Percentiles rank a stretch among this genome's conserved stretches.
phyloP scores from a whole-genome alignment of 192 early-diverging fungal species.

The Mortierella antarctica region DNA sequence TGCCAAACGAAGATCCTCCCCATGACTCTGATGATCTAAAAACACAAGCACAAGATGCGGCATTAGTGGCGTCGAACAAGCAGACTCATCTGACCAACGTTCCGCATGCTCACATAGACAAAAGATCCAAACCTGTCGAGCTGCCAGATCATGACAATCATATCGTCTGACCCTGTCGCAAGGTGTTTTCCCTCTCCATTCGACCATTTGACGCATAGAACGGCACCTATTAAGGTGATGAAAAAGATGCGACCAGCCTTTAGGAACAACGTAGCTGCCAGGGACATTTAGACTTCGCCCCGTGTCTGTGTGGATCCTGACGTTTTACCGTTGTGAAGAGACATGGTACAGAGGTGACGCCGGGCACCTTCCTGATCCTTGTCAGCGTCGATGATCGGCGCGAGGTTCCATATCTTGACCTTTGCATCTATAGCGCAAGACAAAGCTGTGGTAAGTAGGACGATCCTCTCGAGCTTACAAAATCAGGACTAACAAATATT shows the following conservation, averaged over 20 bases:
- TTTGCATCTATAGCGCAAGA: slow-evolving; percentile 72
- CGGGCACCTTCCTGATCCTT: slow-evolving; percentile 63
- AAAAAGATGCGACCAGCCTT: neutral
- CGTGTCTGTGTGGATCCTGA: neutral
- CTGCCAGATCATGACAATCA: slow-evolving; percentile 92
- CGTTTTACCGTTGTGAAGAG: slow-evolving; percentile 78
- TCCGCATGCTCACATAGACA: neutral
- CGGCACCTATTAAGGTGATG: slow-evolving; percentile 67
- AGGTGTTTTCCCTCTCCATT: slow-evolving; percentile 75
- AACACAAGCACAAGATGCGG: neutral
- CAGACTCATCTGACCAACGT: neutral
- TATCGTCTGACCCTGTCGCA: slow-evolving; percentile 94
- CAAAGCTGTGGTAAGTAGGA: neutral
- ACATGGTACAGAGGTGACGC: slow-evolving; percentile 82
- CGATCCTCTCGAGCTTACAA: neutral
- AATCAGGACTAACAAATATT: neutral
- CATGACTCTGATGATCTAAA: slow-evolving; percentile 47
- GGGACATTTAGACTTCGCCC: neutral
- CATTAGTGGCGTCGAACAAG: too few relatives aligned
- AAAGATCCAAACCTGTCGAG: slow-evolving; percentile 65
- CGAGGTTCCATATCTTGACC: slow-evolving; percentile 90
- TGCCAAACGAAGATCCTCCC: slow-evolving; percentile 58
- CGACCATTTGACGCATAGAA: slow-evolving; percentile 90
- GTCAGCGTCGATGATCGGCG: slow-evolving; percentile 64
- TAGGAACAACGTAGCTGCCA: neutral